phyloP scores from a whole-genome alignment of 106 monocot species.

The Dactylorhiza incarnata region DNA sequence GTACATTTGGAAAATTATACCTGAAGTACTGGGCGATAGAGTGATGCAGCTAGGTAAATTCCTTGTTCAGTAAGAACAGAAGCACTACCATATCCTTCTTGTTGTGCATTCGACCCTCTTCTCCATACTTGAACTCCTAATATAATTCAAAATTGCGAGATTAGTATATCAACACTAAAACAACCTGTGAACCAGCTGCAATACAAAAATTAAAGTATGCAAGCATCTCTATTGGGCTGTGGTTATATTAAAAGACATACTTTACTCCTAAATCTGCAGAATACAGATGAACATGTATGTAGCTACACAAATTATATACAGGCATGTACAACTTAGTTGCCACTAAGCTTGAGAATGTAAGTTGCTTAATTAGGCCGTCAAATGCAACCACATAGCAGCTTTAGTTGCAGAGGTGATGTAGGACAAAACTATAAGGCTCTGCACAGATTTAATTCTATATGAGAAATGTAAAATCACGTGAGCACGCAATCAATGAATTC shows the following conservation, averaged over 20 bases:
- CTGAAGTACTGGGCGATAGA: slow-evolving; percentile 96
- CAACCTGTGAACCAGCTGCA: background rate
- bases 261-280: background rate
- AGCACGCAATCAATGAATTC: too few species aligned
- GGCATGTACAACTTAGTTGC: background rate
- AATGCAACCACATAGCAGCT: background rate
- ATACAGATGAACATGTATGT: background rate
- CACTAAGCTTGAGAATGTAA: background rate
- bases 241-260: background rate
- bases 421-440: too few species aligned
- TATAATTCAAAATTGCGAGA: background rate
- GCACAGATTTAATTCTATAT: too few species aligned
- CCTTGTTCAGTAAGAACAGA: slow-evolving; percentile 89
- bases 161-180: background rate
- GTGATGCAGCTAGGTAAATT: slow-evolving; percentile 94
- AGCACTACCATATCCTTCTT: slow-evolving; percentile 96
- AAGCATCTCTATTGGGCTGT: background rate
- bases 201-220: background rate
- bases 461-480: too few species aligned
- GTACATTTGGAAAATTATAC: slow-evolving; percentile 23
- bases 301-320: background rate
- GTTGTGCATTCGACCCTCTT: slow-evolving; percentile 57
- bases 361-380: background rate
- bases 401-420: background rate
- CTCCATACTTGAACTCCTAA: slow-evolving; percentile 83